Conservation (phyloP, 176 grass and related monocot genomes). For the Oryza coarctata region DNA sequence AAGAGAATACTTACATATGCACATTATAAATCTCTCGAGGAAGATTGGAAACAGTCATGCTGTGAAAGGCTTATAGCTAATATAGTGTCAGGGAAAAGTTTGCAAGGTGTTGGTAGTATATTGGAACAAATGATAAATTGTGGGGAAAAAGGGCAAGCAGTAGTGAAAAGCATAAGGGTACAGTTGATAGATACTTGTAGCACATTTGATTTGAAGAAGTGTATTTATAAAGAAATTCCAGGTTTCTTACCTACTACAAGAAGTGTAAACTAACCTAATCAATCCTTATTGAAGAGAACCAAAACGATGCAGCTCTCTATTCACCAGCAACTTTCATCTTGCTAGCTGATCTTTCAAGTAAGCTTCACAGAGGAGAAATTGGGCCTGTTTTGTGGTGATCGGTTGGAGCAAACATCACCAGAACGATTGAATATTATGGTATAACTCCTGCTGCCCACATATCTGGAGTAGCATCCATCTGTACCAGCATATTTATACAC, state of each 20-base stretch:
- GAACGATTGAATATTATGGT: conserved; percentile 50
- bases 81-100: not conserved
- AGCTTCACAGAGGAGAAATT: not conserved
- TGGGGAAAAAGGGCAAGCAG: not conserved
- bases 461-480: conserved; percentile 68
- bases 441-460: conserved; percentile 67
- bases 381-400: not conserved
- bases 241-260: conserved; percentile 24
- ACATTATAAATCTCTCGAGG: not conserved
- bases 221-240: conserved; percentile 16
- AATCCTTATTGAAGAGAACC: conserved; percentile 10
- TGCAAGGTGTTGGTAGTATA: not conserved
- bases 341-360: conserved; percentile 3
- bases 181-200: conserved; percentile 4
- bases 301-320: not conserved
- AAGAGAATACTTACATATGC: not conserved
- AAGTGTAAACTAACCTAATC: conserved; percentile 13
- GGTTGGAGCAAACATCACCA: conserved; percentile 49
- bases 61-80: not conserved
- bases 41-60: not conserved
- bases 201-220: not conserved
- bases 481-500: conserved; percentile 57
- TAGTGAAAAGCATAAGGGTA: not conserved
- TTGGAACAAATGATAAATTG: not conserved
- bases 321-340: conserved; percentile 22